Evolutionary conservation across 2,329 filamentous ascomycete genomes (phyloP).

Genomic region (Talaromyces funiculosus): DNA sequence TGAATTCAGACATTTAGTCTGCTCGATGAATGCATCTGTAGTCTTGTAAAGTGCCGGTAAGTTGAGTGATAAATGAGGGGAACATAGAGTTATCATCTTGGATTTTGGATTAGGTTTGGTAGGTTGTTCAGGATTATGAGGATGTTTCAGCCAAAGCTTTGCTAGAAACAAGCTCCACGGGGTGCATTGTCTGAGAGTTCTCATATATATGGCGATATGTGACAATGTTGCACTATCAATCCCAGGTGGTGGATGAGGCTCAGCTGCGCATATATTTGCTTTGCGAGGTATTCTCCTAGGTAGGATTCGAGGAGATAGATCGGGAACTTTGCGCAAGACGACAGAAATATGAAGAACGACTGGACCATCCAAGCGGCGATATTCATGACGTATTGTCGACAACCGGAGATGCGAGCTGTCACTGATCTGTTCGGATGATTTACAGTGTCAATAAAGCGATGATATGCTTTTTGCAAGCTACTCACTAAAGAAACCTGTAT

Average conservation of each 20-base stretch:
- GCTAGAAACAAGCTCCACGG: conserved; percentile 1
- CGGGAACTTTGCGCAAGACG: conserved; percentile 2
- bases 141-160: conserved; percentile 3
- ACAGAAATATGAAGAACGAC: background rate
- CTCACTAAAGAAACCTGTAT: conserved; percentile 5
- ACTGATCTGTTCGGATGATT: background rate
- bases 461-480: background rate
- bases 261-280: conserved; percentile 1
- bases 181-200: background rate
- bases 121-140: background rate
- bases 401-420: background rate
- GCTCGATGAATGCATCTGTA: too few relatives aligned
- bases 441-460: background rate
- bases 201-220: conserved; percentile 8
- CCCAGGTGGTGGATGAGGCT: conserved; percentile 8
- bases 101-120: too few relatives aligned
- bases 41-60: background rate
- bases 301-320: background rate
- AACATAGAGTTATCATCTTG: background rate
- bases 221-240: conserved; percentile 4
- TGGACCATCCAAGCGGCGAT: background rate
- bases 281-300: conserved; percentile 1
- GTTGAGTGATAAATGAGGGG: background rate
- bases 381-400: conserved; percentile 2
- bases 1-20: background rate